Conservation (phyloP, 805 yeast genomes). For the Ogataea nonfermentans region DNA sequence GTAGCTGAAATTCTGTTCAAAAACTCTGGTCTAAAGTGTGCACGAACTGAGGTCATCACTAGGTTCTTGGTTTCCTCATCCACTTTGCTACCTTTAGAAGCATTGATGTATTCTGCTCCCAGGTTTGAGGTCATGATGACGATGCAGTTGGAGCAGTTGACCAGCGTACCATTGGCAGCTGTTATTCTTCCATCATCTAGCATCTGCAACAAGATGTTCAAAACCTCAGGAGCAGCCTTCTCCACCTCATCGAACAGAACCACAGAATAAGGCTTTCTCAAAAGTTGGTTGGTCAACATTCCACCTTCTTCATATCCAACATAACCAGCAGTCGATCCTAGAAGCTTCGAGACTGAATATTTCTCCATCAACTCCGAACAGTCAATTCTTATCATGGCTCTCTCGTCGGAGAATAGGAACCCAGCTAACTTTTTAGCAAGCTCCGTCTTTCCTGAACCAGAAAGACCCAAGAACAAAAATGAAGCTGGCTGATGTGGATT, state of each 20-base stretch:
- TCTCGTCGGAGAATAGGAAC: conserved; percentile 92
- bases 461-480: conserved; percentile 88
- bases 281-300: conserved; percentile 84
- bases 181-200: conserved; percentile 96
- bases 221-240: conserved; percentile 97
- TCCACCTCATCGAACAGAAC: conserved; percentile 95
- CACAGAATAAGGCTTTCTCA: conserved; percentile 94
- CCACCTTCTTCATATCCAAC: conserved; percentile 99
- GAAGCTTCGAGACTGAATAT: conserved; percentile 89
- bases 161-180: conserved; percentile 88
- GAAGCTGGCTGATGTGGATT: conserved; percentile 97
- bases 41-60: conserved; percentile 81
- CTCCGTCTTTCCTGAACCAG: conserved; percentile 98
- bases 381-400: conserved; percentile 95
- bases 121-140: conserved; percentile 96
- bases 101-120: conserved; percentile 87
- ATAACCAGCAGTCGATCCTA: conserved; percentile 97
- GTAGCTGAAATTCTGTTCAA: conserved; percentile 93
- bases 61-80: conserved; percentile 65
- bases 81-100: conserved; percentile 58
- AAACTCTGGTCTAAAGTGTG: conserved; percentile 96
- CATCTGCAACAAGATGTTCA: conserved; percentile 87
- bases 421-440: conserved; percentile 96
- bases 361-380: conserved; percentile 96
- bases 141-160: conserved; percentile 89